Evolutionary conservation across 108 stramenopile species (phyloP).

Genomic region (Licmophora abbreviata): DNA sequence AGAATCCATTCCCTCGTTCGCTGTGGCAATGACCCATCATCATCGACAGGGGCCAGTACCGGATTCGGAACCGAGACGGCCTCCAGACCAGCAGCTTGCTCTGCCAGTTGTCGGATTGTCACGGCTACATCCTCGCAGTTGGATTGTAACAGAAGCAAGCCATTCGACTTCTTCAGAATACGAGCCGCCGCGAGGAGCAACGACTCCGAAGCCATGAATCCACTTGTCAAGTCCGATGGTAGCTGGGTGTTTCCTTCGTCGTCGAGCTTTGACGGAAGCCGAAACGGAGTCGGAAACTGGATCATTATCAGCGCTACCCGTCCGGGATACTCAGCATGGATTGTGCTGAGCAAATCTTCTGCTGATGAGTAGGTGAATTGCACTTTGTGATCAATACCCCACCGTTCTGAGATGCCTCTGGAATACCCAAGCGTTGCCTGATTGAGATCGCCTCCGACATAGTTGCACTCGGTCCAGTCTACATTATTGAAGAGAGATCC

Average conservation of each 20-base stretch:
- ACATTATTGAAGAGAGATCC: slow-evolving; percentile 3
- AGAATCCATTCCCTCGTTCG: slow-evolving; percentile 43
- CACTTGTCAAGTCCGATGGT: slow-evolving; percentile 32
- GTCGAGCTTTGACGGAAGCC: slow-evolving; percentile 14
- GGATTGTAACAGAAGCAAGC: slow-evolving; percentile 51
- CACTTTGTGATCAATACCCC: slow-evolving; percentile 25
- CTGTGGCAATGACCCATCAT: slow-evolving; percentile 20
- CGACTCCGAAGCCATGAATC: slow-evolving; percentile 64
- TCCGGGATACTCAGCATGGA: slow-evolving; percentile 49
- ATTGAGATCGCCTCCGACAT: slow-evolving; percentile 64
- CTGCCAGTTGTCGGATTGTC: slow-evolving; percentile 41
- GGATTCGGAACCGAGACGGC: slow-evolving; percentile 11
- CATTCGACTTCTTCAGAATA: slow-evolving; percentile 8
- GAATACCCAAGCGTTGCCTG: slow-evolving; percentile 49
- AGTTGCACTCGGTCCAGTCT: slow-evolving; percentile 47
- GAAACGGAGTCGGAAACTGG: slow-evolving; percentile 74
- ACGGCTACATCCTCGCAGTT: slow-evolving; percentile 82
- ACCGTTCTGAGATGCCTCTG: slow-evolving; percentile 35
- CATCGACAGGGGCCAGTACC: neutral
- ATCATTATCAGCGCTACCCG: slow-evolving; percentile 32
- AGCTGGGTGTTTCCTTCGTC: slow-evolving; percentile 53
- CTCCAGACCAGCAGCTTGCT: slow-evolving; percentile 25
- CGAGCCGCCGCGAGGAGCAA: slow-evolving; percentile 23
- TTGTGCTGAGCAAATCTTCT: slow-evolving; percentile 28
- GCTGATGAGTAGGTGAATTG: slow-evolving; percentile 46